phyloP scores from a whole-genome alignment of 805 yeast species.

The Saccharomycopsis sp. region DNA sequence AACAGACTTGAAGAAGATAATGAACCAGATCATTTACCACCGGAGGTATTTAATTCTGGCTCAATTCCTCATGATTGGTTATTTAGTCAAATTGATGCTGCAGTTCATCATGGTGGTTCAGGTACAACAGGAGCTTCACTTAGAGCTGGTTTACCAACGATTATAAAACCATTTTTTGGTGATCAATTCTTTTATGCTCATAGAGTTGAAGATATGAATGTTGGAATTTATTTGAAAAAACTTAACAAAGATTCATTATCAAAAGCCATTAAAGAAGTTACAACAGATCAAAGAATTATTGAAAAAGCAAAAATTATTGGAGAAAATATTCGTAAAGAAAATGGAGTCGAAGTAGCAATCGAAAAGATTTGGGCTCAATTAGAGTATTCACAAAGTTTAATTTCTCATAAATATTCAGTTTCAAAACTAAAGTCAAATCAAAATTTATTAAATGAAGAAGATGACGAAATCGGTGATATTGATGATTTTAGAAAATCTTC shows the following conservation, averaged over 20 bases:
- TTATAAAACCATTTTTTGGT: conserved; percentile 91
- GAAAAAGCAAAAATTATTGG: conserved; percentile 59
- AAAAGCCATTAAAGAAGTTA: conserved; percentile 59
- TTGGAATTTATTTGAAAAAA: conserved; percentile 61
- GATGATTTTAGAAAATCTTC: conserved; percentile 4
- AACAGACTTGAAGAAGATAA: conserved; percentile 45
- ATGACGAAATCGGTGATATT: conserved; percentile 4
- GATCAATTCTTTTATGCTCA: conserved; percentile 90
- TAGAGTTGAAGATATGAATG: conserved; percentile 83
- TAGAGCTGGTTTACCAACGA: conserved; percentile 78
- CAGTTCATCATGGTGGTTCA: conserved; percentile 96
- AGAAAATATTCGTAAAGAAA: conserved; percentile 52
- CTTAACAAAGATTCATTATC: conserved; percentile 54
- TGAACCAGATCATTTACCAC: conserved; percentile 39
- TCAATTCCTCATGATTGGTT: conserved; percentile 90
- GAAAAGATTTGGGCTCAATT: conserved; percentile 67
- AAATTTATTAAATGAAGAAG: not conserved
- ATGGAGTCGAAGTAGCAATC: conserved; percentile 74
- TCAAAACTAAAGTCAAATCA: not conserved
- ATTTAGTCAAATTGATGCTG: conserved; percentile 81
- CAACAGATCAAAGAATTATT: conserved; percentile 56
- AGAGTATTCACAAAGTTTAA: conserved; percentile 58
- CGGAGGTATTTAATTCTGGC: conserved; percentile 58
- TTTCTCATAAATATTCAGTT: not conserved
- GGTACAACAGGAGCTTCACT: conserved; percentile 94